Base-by-base conservation (phyloP, 495 filamentous ascomycete genomes). In the Bryoglossum gracile region DNA sequence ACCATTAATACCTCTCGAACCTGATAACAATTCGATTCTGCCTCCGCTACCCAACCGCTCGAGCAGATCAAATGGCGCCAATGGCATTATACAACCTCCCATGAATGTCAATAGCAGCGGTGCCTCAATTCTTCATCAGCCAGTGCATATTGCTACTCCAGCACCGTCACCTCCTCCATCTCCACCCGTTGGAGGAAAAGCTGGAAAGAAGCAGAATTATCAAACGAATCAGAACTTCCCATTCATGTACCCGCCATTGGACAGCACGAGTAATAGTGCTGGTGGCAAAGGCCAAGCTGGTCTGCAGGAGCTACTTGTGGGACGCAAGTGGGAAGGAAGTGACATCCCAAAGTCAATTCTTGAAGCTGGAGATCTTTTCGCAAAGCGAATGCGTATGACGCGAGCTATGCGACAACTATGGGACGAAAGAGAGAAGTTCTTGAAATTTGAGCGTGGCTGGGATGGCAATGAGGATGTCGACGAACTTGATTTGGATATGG, bases 201-300 rank as follows among this genome's bases (percentile, higher is more conserved):
- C 84, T 36, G 89, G 84, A 13, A 98, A 98, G 69, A 98, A 98
- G 59, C 94, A 97, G 54, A 98, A 97, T 50, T 98, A 97, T 62
- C 92, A 98, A 64, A 98, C 92, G 0, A 98, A 98, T 61, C 92
- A 98, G 54, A 90, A 95, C 56, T 98, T 98, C 55, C 92, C 92
- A 0, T 96, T 98, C 56, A 80, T 98, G 68, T 98, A 97, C 58
- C 94, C 92, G 2, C 90, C 92, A 2, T 66, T 94, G 11, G 88
- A 94, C 68, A 80, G 79, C 50, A 77, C 77, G 5, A 91, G 82
- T 64, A 92, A 89, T 57, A 82, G 79, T 45, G 79, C 89, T 36
- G 89, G 91, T 45, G 92, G 90, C 4, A 95, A 94, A 61, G 88
- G 86, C 25, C 78, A 67, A 13, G 86, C 84, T 1, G 81, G 82